Conservation (phyloP, 306 rosid species). For the Inga laurina region DNA sequence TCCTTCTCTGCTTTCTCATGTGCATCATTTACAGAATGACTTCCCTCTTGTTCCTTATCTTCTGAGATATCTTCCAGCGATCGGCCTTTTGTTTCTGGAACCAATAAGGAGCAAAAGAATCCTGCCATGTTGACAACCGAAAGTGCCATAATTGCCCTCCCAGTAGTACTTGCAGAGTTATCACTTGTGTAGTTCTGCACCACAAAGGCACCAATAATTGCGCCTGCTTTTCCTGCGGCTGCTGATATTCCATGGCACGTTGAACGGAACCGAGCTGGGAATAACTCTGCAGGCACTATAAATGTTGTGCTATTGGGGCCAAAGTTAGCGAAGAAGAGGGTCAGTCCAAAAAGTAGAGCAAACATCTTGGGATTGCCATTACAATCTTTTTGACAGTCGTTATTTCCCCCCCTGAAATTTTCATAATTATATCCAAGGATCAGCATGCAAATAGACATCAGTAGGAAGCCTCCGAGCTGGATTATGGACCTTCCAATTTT, state of each 20-base stretch:
- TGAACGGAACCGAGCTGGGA: conserved; percentile 61
- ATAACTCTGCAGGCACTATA: conserved; percentile 65
- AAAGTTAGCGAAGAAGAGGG: conserved; percentile 79
- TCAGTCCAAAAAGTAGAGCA: conserved; percentile 51
- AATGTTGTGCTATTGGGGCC: conserved; percentile 79
- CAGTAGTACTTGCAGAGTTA: not conserved
- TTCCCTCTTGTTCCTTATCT: conserved; percentile 20
- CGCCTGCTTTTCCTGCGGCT: conserved; percentile 63
- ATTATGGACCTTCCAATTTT: conserved; percentile 53
- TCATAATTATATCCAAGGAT: conserved; percentile 47
- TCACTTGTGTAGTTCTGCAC: conserved; percentile 37
- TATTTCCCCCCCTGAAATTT: conserved; percentile 19
- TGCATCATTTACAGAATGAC: not conserved
- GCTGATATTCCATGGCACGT: conserved; percentile 75
- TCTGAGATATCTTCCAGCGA: conserved; percentile 70
- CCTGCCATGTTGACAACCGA: conserved; percentile 49
- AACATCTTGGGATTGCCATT: conserved; percentile 35
- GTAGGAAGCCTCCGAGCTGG: conserved; percentile 63
- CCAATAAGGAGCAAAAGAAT: conserved; percentile 54
- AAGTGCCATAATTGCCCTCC: conserved; percentile 43
- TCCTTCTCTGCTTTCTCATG: not conserved
- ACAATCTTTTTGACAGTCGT: conserved; percentile 29
- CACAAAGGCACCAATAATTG: conserved; percentile 65
- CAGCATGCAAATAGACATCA: conserved; percentile 56
- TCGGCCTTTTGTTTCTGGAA: conserved; percentile 62